phyloP scores from a whole-genome alignment of 768 basidiomycete genomes.

The Collybiopsis luxurians region DNA sequence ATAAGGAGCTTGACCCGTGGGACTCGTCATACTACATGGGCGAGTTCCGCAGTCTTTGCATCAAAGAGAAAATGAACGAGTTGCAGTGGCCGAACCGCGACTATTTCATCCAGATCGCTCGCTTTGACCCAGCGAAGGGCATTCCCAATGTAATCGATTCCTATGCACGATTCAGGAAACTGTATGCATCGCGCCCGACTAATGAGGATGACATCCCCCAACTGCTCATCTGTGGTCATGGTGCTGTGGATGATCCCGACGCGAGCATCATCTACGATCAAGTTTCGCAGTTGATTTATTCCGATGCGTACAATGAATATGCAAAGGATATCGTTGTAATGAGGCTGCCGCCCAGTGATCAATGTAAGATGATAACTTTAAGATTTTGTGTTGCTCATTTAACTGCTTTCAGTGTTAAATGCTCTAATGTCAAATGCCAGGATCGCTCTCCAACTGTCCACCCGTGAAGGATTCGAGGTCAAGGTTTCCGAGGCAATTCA shows the following conservation, averaged over 20 bases:
- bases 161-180: slow-evolving; percentile 77
- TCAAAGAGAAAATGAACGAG: slow-evolving; percentile 78
- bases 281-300: slow-evolving; percentile 57
- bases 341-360: slow-evolving; percentile 79
- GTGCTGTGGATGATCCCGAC: slow-evolving; percentile 93
- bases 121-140: slow-evolving; percentile 76
- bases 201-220: slow-evolving; percentile 64
- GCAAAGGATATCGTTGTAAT: slow-evolving; percentile 72
- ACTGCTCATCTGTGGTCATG: slow-evolving; percentile 84
- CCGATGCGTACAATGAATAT: slow-evolving; percentile 49
- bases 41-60: slow-evolving; percentile 76
- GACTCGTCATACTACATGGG: slow-evolving; percentile 89
- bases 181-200: slow-evolving; percentile 45
- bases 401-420: slow-evolving; percentile 61
- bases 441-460: slow-evolving; percentile 88
- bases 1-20: slow-evolving; percentile 83
- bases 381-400: background rate
- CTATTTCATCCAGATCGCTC: slow-evolving; percentile 90
- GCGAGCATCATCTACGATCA: slow-evolving; percentile 90
- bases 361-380: slow-evolving; percentile 48
- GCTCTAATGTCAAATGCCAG: slow-evolving; percentile 86
- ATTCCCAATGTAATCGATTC: slow-evolving; percentile 84
- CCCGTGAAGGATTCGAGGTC: slow-evolving; percentile 95
- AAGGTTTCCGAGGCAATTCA: slow-evolving; percentile 96
- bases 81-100: slow-evolving; percentile 78